Evolutionary conservation across 495 filamentous ascomycete genomes (phyloP), one percentile per base, ranked within the genome.

Genomic region (Penicillium dipodomyicola): DNA sequence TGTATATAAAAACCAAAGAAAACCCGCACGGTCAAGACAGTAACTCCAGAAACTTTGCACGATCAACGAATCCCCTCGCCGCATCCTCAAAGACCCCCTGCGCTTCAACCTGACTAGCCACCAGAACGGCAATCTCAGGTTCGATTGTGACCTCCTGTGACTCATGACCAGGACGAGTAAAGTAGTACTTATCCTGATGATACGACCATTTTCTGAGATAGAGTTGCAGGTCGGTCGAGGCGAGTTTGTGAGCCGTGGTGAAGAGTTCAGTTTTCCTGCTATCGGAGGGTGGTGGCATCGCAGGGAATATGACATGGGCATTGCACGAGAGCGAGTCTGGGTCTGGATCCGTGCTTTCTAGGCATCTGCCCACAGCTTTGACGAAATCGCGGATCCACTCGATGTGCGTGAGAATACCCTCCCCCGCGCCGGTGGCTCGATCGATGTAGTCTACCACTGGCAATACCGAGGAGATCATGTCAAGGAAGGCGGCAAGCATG

Each of bases 391-490:
- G 62, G 49, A 81, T 71, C 52, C 67, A 65, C 7, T 63, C 51
- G 11, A 78, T 56, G 43, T 71, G 65, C 1, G 56, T 42, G 3
- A 74, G 49, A 14, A 69, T 56, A n/a, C 46, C 41, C 6, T 58
- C 51, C 15, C 58, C 61, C 1, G 55, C 20, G 10, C 64, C 65
- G 0, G 63, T 70, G 19, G 67, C 55, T 9, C 76, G 70, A 41
- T 76, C 57, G 48, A 86, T 67, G 62, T 84, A 87, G 53, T 85
- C 80, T 2, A 86, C 47, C 8, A 81, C 50, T 14, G 73, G 72
- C 20, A 87, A 66, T 2, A 73, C 65, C 2, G 74, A 75, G 5
- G 71, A 68, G n/a, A 83, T 66, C 56, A 74, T 71, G 5, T 76
- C 68, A 42, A 85, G 65, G 45, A 80, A 77, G 4, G 65, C 64